Percentiles rank a stretch among this genome's conserved stretches.
These are phyloP conservation scores for Fusarium armeniacum DNA, from an alignment of 2,329 filamentous ascomycete species.

Conservation along the genomic window DNA sequence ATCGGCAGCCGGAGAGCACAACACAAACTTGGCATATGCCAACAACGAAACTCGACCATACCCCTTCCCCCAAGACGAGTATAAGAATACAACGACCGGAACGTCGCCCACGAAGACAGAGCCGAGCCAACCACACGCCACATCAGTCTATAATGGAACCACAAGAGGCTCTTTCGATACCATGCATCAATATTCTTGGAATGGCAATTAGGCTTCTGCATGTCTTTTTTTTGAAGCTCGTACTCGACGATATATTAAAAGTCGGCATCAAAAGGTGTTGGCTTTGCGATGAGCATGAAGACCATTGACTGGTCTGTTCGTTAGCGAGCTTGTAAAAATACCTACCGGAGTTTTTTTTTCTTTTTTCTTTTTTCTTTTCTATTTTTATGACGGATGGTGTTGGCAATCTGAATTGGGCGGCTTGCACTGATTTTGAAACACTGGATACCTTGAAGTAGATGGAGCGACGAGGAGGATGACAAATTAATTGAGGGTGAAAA, in stretches of 20 bases:
- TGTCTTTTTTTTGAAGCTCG: conserved; percentile 29
- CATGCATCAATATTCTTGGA: conserved; percentile 72
- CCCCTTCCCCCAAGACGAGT: conserved; percentile 63
- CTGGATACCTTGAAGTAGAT: conserved; percentile 43
- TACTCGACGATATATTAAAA: conserved; percentile 44
- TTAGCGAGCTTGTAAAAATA: conserved; percentile 50
- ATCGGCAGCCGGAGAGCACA: conserved; percentile 63
- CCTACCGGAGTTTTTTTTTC: conserved; percentile 41
- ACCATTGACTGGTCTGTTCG: conserved; percentile 43
- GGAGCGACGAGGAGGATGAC: conserved; percentile 18
- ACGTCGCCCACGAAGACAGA: conserved; percentile 54
- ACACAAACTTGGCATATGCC: conserved; percentile 61
- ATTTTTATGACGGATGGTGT: conserved; percentile 47
- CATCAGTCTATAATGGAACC: conserved; percentile 57
- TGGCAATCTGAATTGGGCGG: conserved; percentile 46
- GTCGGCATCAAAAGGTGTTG: conserved; percentile 37
- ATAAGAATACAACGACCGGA: conserved; percentile 55
- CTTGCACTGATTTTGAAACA: conserved; percentile 43
- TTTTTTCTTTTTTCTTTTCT: conserved; percentile 10
- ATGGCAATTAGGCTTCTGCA: conserved; percentile 57
- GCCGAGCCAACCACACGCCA: conserved; percentile 57
- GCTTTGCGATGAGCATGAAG: conserved; percentile 42
- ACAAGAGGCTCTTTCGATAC: conserved; percentile 62
- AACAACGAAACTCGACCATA: conserved; percentile 64
- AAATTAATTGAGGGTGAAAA: conserved; percentile 29